Evolutionary conservation across 2,329 filamentous ascomycete species (phyloP).

Genomic region (Mycosphaerella arachidis): DNA sequence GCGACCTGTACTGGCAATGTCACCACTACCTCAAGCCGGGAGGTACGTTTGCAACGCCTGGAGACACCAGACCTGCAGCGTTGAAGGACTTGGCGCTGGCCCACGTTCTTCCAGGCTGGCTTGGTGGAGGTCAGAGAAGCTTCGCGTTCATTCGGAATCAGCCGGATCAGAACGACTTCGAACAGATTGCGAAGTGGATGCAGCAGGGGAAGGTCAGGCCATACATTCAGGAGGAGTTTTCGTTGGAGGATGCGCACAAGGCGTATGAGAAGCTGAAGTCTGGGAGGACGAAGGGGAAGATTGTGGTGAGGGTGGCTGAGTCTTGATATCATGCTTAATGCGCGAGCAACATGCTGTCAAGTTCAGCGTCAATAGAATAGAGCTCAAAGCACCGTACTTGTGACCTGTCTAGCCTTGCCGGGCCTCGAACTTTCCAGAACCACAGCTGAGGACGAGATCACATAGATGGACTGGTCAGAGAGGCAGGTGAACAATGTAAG

Average conservation of each 20-base stretch:
- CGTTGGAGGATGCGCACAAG: conserved; percentile 53
- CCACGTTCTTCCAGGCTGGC: conserved; percentile 32
- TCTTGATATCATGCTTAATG: background rate
- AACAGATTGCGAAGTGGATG: conserved; percentile 52
- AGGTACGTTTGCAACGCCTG: conserved; percentile 51
- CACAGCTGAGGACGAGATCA: too few relatives aligned
- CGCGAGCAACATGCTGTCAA: too few relatives aligned
- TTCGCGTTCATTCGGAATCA: conserved; percentile 39
- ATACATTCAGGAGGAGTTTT: conserved; percentile 53
- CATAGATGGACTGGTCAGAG: too few relatives aligned
- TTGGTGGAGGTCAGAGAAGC: conserved; percentile 50
- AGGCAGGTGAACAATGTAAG: too few relatives aligned
- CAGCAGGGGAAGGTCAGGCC: conserved; percentile 54
- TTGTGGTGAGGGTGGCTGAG: conserved; percentile 42
- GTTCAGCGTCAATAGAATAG: too few relatives aligned
- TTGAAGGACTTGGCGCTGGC: conserved; percentile 40
- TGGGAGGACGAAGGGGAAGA: conserved; percentile 55
- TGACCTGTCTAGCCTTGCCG: too few relatives aligned
- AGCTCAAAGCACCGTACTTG: too few relatives aligned
- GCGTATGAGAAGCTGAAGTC: conserved; percentile 57
- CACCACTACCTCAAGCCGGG: conserved; percentile 48
- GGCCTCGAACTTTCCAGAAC: too few relatives aligned
- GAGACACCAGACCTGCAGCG: conserved; percentile 29
- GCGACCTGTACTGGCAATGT: conserved; percentile 50
- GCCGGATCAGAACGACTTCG: conserved; percentile 44